These are phyloP conservation scores for Fusarium sublunatum DNA, from an alignment of 2,329 filamentous ascomycete species.

Conservation along the genomic window DNA sequence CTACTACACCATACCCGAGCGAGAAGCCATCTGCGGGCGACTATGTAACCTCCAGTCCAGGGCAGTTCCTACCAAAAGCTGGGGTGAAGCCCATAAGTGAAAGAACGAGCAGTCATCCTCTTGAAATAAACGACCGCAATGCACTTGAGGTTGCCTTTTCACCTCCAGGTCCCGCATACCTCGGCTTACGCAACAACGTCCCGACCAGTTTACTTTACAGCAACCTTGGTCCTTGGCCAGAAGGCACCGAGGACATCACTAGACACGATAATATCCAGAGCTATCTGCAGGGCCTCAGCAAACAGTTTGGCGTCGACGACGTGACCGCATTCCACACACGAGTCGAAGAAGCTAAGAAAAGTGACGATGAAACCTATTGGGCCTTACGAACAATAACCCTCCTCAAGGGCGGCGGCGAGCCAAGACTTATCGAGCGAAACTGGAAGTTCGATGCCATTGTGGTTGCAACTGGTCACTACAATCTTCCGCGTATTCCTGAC, in stretches of 20 bases:
- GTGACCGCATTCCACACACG: slow-evolving; percentile 67
- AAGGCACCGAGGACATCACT: slow-evolving; percentile 69
- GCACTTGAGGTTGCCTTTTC: slow-evolving; percentile 33
- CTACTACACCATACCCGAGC: slow-evolving; percentile 50
- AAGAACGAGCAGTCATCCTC: neutral
- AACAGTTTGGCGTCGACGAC: slow-evolving; percentile 60
- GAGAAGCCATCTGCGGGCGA: slow-evolving; percentile 46
- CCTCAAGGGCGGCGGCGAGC: slow-evolving; percentile 31
- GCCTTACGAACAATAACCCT: slow-evolving; percentile 61
- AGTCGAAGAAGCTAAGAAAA: slow-evolving; percentile 65
- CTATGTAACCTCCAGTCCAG: slow-evolving; percentile 33
- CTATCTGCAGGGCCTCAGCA: slow-evolving; percentile 71
- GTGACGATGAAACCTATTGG: slow-evolving; percentile 58
- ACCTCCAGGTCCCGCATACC: slow-evolving; percentile 61
- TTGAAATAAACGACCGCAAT: neutral
- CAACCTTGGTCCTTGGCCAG: slow-evolving; percentile 63
- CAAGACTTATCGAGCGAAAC: slow-evolving; percentile 46
- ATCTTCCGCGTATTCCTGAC: slow-evolving; percentile 69
- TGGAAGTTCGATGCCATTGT: slow-evolving; percentile 72
- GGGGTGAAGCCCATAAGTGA: neutral
- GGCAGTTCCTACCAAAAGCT: slow-evolving; percentile 3
- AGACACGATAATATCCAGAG: slow-evolving; percentile 65
- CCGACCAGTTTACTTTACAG: slow-evolving; percentile 66
- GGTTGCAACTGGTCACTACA: slow-evolving; percentile 75
- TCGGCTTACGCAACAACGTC: slow-evolving; percentile 77